Evolutionary conservation across 1,139 yeast genomes (phyloP), one percentile per base, ranked within the genome.

Genomic region (Nadsonia starkeyi-henricii): DNA sequence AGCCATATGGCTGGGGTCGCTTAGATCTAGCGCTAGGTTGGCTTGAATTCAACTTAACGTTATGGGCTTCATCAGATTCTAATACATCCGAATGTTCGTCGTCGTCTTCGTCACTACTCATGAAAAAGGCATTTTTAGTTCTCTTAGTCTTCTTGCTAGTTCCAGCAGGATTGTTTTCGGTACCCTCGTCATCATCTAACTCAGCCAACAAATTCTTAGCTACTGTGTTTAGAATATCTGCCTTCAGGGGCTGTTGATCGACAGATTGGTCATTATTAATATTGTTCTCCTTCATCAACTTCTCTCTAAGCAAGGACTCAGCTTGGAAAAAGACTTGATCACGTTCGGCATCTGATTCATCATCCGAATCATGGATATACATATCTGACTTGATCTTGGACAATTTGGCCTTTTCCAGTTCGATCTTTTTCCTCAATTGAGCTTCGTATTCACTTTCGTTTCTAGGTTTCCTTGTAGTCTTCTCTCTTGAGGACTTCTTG

Each of bases 361-460:
- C 86, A 58, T 81, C 89, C 0, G 85, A 79, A 48, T 74, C 80
- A 51, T 70, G 69, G 44, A 83, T 74, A 55, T 66, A 77, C 52
- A 77, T 81, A 1, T 79, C 45, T 45, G 60, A 56, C 49, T 56
- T 56, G 12, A 26, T 26, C 12, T 45, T 43, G 46, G 50, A 50
- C 19, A 46, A 45, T 23, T 45, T 44, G 41, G 37, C 49, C 45
- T 44, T 42, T 20, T 48, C 49, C 12, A 26, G 43, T 43, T 49
- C 50, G 41, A 46, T 46, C 36, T 48, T 51, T 48, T 44, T 19
- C 17, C 41, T 44, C 47, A 44, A 15, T 48, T 42, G 18, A 20
- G 8, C 45, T 20, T 48, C 49, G 41, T 28, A 30, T 20, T 30
- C 49, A 23, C 30, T 20, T 44, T 42, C 39, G 37, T 19, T 45